Conservation (phyloP, 75 land plant genomes). For the Pinus taeda region DNA sequence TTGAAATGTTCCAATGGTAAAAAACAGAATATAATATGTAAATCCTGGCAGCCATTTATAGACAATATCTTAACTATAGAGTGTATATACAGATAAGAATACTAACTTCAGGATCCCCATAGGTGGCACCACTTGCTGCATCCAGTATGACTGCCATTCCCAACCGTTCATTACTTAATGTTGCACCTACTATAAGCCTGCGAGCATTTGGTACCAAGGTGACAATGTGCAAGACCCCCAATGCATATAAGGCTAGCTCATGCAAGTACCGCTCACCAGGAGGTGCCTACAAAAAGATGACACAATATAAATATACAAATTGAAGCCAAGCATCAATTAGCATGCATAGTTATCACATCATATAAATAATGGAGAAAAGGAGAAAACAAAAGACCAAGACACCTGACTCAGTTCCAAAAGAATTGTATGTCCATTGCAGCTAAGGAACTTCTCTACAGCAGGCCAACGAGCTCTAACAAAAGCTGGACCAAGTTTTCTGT, state of each 20-base stretch:
- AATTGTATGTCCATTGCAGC: constrained; percentile 72
- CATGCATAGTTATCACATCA: not conserved
- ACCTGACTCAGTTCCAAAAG: constrained; percentile 96
- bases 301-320: not conserved
- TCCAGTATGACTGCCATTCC: constrained; percentile 98
- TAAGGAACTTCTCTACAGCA: constrained; percentile 76
- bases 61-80: not conserved
- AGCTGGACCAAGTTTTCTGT: constrained; percentile 91
- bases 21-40: constrained; percentile 1
- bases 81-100: not conserved
- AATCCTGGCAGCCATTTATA: not conserved
- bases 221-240: constrained; percentile 93
- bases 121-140: constrained; percentile 77
- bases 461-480: constrained; percentile 92
- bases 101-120: constrained; percentile 82
- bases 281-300: constrained; percentile 61
- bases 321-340: not conserved
- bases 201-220: constrained; percentile 75
- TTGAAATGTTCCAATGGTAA: not conserved
- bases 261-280: constrained; percentile 92
- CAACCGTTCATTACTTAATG: constrained; percentile 84
- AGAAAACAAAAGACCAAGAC: not conserved
- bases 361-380: not conserved
- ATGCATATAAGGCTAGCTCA: constrained; percentile 91
- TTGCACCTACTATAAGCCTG: constrained; percentile 63